Evolutionary conservation across 2,329 filamentous ascomycete genomes (phyloP).

Genomic region (Periconia digitata): DNA sequence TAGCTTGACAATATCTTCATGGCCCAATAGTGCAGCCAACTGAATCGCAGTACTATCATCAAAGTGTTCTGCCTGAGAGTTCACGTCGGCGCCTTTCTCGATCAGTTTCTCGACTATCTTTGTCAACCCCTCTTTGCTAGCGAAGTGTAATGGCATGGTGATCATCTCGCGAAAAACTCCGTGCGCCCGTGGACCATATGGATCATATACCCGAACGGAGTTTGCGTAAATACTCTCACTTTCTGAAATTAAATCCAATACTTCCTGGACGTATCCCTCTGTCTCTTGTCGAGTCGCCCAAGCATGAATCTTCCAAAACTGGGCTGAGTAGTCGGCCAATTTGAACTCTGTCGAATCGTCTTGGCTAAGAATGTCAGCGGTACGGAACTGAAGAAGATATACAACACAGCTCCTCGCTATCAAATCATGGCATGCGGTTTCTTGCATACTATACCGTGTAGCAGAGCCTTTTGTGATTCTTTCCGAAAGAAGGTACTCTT

Average conservation of each 20-base stretch:
- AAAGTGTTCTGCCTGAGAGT: slow-evolving; percentile 13
- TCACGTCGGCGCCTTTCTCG: slow-evolving; percentile 19
- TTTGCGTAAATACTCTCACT: slow-evolving; percentile 18
- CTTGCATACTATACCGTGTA: slow-evolving; percentile 24
- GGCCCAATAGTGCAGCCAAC: slow-evolving; percentile 18
- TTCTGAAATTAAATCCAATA: slow-evolving; percentile 13
- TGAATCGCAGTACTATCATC: slow-evolving; percentile 19
- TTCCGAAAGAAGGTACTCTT: slow-evolving; percentile 37
- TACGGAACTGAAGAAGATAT: slow-evolving; percentile 29
- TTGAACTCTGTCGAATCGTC: slow-evolving; percentile 6
- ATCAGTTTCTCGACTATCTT: slow-evolving; percentile 15
- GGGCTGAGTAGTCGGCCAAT: slow-evolving; percentile 30
- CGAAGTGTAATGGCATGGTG: slow-evolving; percentile 24
- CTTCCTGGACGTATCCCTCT: slow-evolving; percentile 7
- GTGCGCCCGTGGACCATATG: slow-evolving; percentile 7
- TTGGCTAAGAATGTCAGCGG: slow-evolving; percentile 8
- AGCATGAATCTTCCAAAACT: slow-evolving; percentile 29
- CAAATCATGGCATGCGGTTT: slow-evolving; percentile 16
- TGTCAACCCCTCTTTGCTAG: slow-evolving; percentile 14
- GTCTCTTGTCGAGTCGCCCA: slow-evolving; percentile 12
- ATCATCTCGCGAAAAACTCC: slow-evolving; percentile 9
- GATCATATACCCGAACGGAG: slow-evolving; percentile 23
- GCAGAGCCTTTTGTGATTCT: slow-evolving; percentile 22
- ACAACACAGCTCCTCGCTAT: slow-evolving; percentile 25
- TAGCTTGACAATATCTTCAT: slow-evolving; percentile 20